Conservation (phyloP, 305 asterid species). For the Solanum hybrid region DNA sequence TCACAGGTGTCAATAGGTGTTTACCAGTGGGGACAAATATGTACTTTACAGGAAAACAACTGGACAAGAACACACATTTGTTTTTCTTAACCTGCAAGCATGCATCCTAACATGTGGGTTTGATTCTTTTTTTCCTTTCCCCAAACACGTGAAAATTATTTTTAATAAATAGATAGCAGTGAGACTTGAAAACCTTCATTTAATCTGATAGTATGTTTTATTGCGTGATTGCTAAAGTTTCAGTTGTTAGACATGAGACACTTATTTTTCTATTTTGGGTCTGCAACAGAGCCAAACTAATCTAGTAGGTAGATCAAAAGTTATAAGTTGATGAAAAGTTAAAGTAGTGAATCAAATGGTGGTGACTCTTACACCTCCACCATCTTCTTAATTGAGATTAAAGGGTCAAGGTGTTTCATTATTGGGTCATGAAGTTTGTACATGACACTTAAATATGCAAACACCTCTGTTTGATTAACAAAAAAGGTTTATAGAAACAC, state of each 20-base stretch:
- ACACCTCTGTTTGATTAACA: not conserved
- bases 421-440: not conserved
- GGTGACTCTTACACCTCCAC: not conserved
- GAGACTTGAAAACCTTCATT: not conserved
- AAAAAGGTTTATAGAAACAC: not conserved
- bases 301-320: not conserved
- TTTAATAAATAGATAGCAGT: not conserved
- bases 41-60: constrained; percentile 1
- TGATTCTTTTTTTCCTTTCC: not conserved
- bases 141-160: not conserved
- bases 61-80: not conserved
- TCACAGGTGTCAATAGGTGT: not conserved
- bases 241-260: not conserved
- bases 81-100: not conserved
- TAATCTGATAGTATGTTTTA: not conserved
- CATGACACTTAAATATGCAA: not conserved
- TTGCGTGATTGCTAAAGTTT: not conserved
- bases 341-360: not conserved
- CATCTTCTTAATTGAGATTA: not conserved
- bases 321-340: not conserved
- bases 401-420: not conserved
- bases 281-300: not conserved
- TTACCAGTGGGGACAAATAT: not conserved
- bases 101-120: not conserved
- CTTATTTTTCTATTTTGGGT: not conserved